These are phyloP conservation scores for Blastocystis sp. DNA, from an alignment of 352 stramenopile species.

Conservation along the genomic window DNA sequence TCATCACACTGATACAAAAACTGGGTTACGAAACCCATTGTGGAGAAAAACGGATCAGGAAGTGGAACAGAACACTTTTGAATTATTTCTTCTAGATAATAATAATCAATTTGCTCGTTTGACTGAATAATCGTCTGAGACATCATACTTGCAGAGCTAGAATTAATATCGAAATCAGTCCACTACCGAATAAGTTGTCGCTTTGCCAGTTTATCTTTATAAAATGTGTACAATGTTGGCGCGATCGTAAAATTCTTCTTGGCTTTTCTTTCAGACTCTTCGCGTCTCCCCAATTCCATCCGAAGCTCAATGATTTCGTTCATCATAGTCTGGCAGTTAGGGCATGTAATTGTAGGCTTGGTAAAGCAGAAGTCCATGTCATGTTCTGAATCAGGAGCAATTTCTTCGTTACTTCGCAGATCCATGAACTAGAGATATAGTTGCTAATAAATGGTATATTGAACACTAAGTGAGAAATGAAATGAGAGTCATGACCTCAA, in stretches of 20 bases:
- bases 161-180: background rate
- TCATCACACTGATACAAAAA: constrained; percentile 44
- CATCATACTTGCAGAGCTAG: constrained; percentile 7
- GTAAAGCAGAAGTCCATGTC: background rate
- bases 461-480: background rate
- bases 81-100: constrained; percentile 36
- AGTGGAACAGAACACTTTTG: background rate
- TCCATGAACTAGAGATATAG: background rate
- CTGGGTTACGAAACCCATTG: background rate
- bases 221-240: constrained; percentile 51
- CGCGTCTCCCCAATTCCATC: constrained; percentile 13
- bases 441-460: background rate
- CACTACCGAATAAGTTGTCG: background rate
- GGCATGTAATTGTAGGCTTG: background rate
- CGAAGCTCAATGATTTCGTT: constrained; percentile 29
- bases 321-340: constrained; percentile 43
- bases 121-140: background rate
- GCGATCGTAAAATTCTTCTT: constrained; percentile 60
- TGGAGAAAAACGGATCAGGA: constrained; percentile 36
- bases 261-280: background rate
- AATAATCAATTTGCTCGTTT: background rate
- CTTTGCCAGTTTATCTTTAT: constrained; percentile 13
- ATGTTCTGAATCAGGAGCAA: background rate
- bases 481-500: background rate
- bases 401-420: background rate